phyloP scores from a whole-genome alignment of 2,329 filamentous ascomycete species.

The Epichloe baconii region DNA sequence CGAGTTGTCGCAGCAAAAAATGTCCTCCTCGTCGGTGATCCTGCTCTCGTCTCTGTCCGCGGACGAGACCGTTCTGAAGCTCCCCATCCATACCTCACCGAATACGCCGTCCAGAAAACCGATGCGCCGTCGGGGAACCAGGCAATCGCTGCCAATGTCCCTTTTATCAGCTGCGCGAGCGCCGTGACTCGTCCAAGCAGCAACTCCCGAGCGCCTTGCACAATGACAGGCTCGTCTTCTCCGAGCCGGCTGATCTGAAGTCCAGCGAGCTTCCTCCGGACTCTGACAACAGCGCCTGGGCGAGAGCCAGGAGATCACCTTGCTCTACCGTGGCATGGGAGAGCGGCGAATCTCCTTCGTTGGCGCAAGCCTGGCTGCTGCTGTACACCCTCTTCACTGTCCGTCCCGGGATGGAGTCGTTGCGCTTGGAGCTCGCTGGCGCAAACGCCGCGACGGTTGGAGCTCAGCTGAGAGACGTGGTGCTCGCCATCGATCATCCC shows the following conservation, averaged over 20 bases:
- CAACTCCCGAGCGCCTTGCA: constrained; percentile 17
- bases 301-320: constrained; percentile 39
- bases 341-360: constrained; percentile 24
- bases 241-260: constrained; percentile 32
- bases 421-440: constrained; percentile 34
- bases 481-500: constrained; percentile 38
- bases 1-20: background rate
- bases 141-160: constrained; percentile 5
- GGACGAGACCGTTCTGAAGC: constrained; percentile 30
- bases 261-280: constrained; percentile 34
- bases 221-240: constrained; percentile 28
- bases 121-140: constrained; percentile 8
- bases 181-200: constrained; percentile 14
- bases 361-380: constrained; percentile 40
- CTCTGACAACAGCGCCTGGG: constrained; percentile 44
- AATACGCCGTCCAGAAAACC: constrained; percentile 28
- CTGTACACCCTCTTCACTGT: constrained; percentile 39
- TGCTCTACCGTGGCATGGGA: constrained; percentile 33
- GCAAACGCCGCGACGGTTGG: constrained; percentile 19
- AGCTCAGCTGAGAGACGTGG: constrained; percentile 31
- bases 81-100: constrained; percentile 35
- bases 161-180: constrained; percentile 24
- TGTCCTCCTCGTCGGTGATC: constrained; percentile 7
- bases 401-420: constrained; percentile 32
- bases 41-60: constrained; percentile 16